Percentiles rank a stretch among this genome's conserved stretches.
Conservation (phyloP, 2,329 filamentous ascomycete genomes). For the Ophioceras dolichostomum region DNA sequence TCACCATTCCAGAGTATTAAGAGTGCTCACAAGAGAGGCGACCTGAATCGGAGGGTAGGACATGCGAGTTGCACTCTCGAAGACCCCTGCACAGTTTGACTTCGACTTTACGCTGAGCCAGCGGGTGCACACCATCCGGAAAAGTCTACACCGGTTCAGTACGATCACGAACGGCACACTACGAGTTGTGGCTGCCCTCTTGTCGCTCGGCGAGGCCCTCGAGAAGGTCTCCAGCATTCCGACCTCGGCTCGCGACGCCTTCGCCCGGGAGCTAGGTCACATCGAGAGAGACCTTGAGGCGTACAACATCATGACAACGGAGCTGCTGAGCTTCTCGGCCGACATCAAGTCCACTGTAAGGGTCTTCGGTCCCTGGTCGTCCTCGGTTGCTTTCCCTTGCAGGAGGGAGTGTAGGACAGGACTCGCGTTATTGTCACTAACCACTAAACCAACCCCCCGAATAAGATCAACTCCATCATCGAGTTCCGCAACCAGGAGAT, state of each 20-base stretch:
- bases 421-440: not conserved
- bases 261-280: not conserved
- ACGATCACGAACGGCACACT: not conserved
- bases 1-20: too few species aligned
- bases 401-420: too few species aligned
- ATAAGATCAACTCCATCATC: not conserved
- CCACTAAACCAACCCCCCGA: too few species aligned
- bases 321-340: not conserved
- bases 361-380: too few species aligned
- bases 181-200: not conserved
- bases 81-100: not conserved
- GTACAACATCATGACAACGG: not conserved
- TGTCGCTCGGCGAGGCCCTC: not conserved
- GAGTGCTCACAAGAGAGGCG: not conserved
- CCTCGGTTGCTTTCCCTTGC: too few species aligned
- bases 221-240: not conserved
- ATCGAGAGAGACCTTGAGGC: not conserved
- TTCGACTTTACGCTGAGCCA: not conserved
- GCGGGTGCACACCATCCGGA: not conserved
- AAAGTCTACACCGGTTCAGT: not conserved
- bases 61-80: not conserved
- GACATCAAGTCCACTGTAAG: not conserved
- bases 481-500: not conserved
- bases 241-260: not conserved
- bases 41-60: not conserved